A percentile compares a stretch with the other conserved stretches of the same genome.
Conservation (phyloP, 1,139 yeast species). For the Pichia kudriavzevii region DNA sequence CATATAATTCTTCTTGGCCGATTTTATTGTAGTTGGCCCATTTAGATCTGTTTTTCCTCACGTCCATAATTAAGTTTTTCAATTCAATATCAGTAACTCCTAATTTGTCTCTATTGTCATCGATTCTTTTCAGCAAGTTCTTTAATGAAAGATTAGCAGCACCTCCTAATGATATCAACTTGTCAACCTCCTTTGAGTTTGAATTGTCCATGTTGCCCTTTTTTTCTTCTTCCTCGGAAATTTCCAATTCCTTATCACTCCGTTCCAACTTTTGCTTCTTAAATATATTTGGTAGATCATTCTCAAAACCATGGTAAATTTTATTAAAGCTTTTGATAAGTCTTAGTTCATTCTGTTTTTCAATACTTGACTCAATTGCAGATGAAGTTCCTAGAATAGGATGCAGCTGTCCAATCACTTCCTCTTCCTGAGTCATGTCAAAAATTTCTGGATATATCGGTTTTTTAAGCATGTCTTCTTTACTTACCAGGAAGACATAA, state of each 20-base stretch:
- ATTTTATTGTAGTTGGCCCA: slow-evolving; percentile 94
- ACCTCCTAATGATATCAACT: slow-evolving; percentile 58
- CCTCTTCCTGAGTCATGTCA: slow-evolving; percentile 23
- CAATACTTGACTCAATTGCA: slow-evolving; percentile 27
- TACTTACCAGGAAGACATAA: slow-evolving; percentile 8
- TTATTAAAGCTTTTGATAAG: slow-evolving; percentile 44
- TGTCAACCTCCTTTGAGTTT: slow-evolving; percentile 22
- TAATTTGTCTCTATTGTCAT: slow-evolving; percentile 65
- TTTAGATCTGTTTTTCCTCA: slow-evolving; percentile 87
- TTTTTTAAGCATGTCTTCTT: slow-evolving; percentile 15
- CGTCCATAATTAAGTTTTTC: slow-evolving; percentile 81
- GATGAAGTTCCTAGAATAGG: slow-evolving; percentile 29
- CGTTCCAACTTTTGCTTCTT: slow-evolving; percentile 75
- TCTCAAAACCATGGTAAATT: slow-evolving; percentile 78
- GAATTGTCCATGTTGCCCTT: slow-evolving; percentile 16
- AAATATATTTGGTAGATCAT: slow-evolving; percentile 68
- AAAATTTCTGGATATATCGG: slow-evolving; percentile 24
- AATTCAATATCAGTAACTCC: slow-evolving; percentile 79
- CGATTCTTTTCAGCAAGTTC: slow-evolving; percentile 72
- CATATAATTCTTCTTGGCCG: slow-evolving; percentile 96
- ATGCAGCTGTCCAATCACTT: slow-evolving; percentile 27
- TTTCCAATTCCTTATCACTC: slow-evolving; percentile 65
- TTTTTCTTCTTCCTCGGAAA: slow-evolving; percentile 18
- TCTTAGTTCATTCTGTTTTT: slow-evolving; percentile 29
- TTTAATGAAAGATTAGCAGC: slow-evolving; percentile 73